Percentiles rank a stretch among this genome's conserved stretches.
Evolutionary conservation across 2,329 filamentous ascomycete genomes (phyloP).

Genomic region (Sarocladium strictum): DNA sequence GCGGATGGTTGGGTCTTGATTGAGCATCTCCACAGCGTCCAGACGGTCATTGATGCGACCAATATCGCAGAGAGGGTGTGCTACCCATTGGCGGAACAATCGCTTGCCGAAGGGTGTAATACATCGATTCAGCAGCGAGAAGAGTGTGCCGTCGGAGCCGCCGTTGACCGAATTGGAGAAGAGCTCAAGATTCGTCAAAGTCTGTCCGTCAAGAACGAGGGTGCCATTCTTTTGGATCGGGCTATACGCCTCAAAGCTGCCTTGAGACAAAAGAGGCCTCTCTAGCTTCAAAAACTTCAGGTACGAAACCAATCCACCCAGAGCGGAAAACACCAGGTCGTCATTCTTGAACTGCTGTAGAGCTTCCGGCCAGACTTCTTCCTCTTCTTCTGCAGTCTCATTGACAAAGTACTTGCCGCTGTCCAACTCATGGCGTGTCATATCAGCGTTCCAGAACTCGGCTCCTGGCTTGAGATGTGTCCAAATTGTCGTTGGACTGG

Average conservation of each 20-base stretch:
- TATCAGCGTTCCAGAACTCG: conserved; percentile 88
- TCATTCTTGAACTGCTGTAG: conserved; percentile 70
- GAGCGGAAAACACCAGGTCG: conserved; percentile 80
- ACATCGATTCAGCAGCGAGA: conserved; percentile 85
- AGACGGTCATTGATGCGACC: conserved; percentile 86
- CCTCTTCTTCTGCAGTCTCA: conserved; percentile 43
- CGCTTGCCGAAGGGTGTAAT: conserved; percentile 96
- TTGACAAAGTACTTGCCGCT: conserved; percentile 71
- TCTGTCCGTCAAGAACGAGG: conserved; percentile 89
- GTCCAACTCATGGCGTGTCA: conserved; percentile 74
- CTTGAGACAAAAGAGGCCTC: conserved; percentile 76
- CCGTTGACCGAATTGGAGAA: conserved; percentile 92
- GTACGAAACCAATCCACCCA: conserved; percentile 85
- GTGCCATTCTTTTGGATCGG: conserved; percentile 89
- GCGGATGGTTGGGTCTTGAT: conserved; percentile 71
- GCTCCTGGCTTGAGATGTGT: conserved; percentile 80
- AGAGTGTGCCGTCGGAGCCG: conserved; percentile 77
- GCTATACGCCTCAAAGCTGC: conserved; percentile 86
- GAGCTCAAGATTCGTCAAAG: conserved; percentile 94
- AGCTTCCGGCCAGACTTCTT: conserved; percentile 67
- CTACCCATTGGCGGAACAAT: conserved; percentile 94
- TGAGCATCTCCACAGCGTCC: conserved; percentile 89
- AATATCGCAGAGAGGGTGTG: conserved; percentile 85
- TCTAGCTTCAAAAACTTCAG: conserved; percentile 84
- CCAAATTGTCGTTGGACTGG: conserved; percentile 87